Evolutionary conservation across 768 basidiomycete genomes (phyloP), one percentile per base, ranked within the genome.

Genomic region (Rhizopogon rudus): DNA sequence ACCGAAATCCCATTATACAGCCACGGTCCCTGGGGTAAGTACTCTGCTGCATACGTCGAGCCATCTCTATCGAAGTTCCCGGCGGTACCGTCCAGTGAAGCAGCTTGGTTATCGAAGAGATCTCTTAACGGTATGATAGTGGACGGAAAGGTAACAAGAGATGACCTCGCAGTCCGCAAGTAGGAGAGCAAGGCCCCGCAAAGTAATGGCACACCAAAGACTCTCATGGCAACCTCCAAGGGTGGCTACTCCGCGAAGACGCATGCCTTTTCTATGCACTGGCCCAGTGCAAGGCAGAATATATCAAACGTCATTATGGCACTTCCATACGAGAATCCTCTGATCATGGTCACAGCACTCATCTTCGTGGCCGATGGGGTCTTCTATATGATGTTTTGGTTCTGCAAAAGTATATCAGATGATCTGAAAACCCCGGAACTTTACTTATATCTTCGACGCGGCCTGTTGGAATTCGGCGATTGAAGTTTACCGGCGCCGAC

Each of bases 51-150:
- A 44, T 73, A 80, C 20, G 77, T 77, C 7, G 70, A 63, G 6
- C 76, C 75, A 20, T 54, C 28, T 4, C 66, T 65, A 57, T 78
- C 71, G 51, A 80, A 80, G 61, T 73, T 61, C 13, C 75, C 75
- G 0, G 57, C 59, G 12, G 72, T 65, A 1, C 73, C 73, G 45
- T 75, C 57, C 0, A 68, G 20, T 1, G 77, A 75, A 5, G 77
- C 76, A 5, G 77, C 78, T 52, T 76, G 73, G 51, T 79, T 79
- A 9, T 79, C 56, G 55, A 77, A 67, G 16, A 76, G 51, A 37
- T 49, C 40, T 5, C 55, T 51, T 0, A 79, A 49, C 6, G 69
- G 60, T 14, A 79, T 39, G 6, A 64, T 40, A 3, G 55, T 58
- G 5, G 74, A 76, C 5, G 71, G 68, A 55, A 73, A 77, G 1